Conservation (phyloP, 2,329 filamentous ascomycete species). For the Thielaviopsis punctulata region DNA sequence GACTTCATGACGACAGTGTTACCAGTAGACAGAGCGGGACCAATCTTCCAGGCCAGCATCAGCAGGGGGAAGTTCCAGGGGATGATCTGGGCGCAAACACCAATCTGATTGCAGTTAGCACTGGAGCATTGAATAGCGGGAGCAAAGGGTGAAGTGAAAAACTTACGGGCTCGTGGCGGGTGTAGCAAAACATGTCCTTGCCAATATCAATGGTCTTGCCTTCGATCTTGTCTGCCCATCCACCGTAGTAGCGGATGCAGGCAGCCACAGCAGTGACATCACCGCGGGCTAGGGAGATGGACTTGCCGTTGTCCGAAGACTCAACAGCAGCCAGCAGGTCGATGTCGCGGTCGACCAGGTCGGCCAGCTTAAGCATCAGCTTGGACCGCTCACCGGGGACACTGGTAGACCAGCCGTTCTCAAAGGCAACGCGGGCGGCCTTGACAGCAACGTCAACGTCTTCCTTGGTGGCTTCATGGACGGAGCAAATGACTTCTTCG, state of each 20-base stretch:
- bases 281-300: conserved; percentile 24
- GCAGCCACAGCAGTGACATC: conserved; percentile 19
- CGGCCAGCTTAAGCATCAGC: conserved; percentile 28
- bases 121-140: neutral
- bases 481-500: conserved; percentile 16
- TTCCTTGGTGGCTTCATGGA: conserved; percentile 28
- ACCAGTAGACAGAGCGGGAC: conserved; percentile 30
- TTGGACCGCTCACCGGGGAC: conserved; percentile 23
- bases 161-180: conserved; percentile 27
- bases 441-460: conserved; percentile 31
- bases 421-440: conserved; percentile 31
- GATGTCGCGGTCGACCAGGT: conserved; percentile 24
- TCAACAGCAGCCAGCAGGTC: conserved; percentile 28
- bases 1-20: conserved; percentile 35
- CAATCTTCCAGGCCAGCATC: conserved; percentile 30
- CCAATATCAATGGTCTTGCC: conserved; percentile 23
- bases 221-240: conserved; percentile 23
- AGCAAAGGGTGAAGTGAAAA: neutral
- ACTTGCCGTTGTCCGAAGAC: conserved; percentile 28
- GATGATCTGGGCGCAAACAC: conserved; percentile 38
- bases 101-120: conserved; percentile 16
- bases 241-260: conserved; percentile 26
- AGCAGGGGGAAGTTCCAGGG: conserved; percentile 37
- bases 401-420: conserved; percentile 25
- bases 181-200: conserved; percentile 30